Conservation (phyloP, 805 yeast genomes). For the Pichia cabralensis region DNA sequence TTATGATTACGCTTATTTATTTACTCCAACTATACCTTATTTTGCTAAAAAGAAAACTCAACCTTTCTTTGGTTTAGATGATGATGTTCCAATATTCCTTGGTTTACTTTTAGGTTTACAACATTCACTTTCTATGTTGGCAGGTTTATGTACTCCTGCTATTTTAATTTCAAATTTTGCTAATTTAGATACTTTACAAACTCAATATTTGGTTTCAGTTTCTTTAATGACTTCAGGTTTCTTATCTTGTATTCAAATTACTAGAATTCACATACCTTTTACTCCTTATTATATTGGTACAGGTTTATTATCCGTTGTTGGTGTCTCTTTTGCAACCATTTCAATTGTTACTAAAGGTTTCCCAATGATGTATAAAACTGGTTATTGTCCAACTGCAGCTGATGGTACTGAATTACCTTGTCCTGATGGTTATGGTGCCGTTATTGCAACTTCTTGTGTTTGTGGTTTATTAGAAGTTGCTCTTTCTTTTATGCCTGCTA, state of each 20-base stretch:
- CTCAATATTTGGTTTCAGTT: constrained; percentile 63
- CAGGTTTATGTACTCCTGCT: constrained; percentile 84
- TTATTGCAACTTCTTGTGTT: constrained; percentile 68
- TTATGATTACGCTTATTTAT: constrained; percentile 70
- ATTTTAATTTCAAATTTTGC: constrained; percentile 59
- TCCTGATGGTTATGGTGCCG: constrained; percentile 85
- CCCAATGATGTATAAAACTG: constrained; percentile 70
- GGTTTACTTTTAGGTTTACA: constrained; percentile 78
- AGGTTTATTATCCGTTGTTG: constrained; percentile 82
- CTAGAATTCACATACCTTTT: constrained; percentile 64
- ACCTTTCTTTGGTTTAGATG: constrained; percentile 76
- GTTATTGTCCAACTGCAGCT: constrained; percentile 51
- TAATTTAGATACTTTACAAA: constrained; percentile 36
- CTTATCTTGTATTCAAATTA: constrained; percentile 65
- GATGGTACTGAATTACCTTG: constrained; percentile 68
- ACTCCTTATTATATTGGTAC: constrained; percentile 80
- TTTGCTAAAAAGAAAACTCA: constrained; percentile 38
- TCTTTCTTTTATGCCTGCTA: constrained; percentile 72
- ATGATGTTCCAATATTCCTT: constrained; percentile 71
- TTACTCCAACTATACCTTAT: constrained; percentile 76
- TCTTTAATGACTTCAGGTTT: constrained; percentile 63
- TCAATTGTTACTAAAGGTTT: constrained; percentile 67
- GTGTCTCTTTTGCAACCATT: constrained; percentile 84
- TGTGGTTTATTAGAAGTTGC: constrained; percentile 69
- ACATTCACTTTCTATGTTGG: constrained; percentile 84